A percentile compares a stretch with the other conserved stretches of the same genome.
Conservation (phyloP, 139 green algal genomes). For the Auxenochlorella pyrenoidosa region DNA sequence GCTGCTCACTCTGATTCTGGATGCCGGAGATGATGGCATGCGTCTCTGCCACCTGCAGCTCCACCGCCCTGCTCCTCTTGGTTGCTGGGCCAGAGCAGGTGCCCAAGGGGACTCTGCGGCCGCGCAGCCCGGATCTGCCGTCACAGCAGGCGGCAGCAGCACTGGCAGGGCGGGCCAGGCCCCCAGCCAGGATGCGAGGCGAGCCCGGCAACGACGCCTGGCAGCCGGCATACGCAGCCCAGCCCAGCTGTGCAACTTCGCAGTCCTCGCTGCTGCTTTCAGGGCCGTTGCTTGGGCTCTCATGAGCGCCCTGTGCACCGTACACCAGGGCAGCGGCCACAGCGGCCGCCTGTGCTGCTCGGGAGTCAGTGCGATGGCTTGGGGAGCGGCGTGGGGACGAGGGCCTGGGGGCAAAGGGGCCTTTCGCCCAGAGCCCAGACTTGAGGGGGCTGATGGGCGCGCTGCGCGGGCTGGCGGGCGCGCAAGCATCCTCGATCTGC, state of each 20-base stretch:
- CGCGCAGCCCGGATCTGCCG: neutral
- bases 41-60: constrained; percentile 15
- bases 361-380: neutral
- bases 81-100: neutral
- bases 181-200: neutral
- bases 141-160: neutral
- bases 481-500: neutral
- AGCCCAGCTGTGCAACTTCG: neutral
- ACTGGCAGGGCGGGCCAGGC: neutral
- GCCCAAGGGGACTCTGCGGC: neutral
- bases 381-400: no score
- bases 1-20: constrained; percentile 14
- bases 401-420: no score
- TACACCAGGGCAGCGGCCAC: neutral
- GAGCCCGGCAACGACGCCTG: neutral
- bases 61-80: constrained; percentile 13
- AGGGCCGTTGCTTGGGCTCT: neutral
- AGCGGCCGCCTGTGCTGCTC: neutral
- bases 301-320: neutral
- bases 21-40: constrained; percentile 5
- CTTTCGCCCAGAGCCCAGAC: neutral
- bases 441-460: constrained; percentile 5
- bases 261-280: neutral
- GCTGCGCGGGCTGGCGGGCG: neutral
- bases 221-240: neutral